phyloP scores from a whole-genome alignment of 768 basidiomycete species.

The Termitomyces sp. region DNA sequence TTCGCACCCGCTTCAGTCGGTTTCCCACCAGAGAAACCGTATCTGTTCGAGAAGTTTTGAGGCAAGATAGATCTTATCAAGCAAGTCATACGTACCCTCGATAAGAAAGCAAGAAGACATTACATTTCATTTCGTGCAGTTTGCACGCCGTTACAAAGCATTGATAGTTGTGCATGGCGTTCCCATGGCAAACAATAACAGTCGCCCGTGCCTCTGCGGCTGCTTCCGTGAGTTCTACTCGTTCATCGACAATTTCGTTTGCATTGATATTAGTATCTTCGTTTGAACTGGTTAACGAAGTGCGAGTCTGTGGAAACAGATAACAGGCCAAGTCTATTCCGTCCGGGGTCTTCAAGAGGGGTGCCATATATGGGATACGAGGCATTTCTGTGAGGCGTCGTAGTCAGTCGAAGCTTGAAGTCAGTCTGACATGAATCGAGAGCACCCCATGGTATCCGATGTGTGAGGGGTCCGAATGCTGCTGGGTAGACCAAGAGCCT shows the following conservation, averaged over 20 bases:
- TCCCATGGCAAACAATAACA: conserved; percentile 86
- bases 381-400: neutral
- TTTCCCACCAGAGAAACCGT: conserved; percentile 73
- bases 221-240: conserved; percentile 15
- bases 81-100: conserved; percentile 60
- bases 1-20: conserved; percentile 73
- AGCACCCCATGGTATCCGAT: neutral
- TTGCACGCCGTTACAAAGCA: conserved; percentile 63
- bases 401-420: neutral
- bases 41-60: conserved; percentile 40
- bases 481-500: conserved; percentile 16
- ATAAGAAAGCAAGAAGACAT: conserved; percentile 87
- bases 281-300: neutral
- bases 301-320: conserved; percentile 14
- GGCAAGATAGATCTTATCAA: neutral
- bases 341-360: conserved; percentile 14
- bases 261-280: too few relatives aligned
- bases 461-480: neutral
- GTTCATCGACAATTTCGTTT: neutral
- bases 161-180: conserved; percentile 72
- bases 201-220: conserved; percentile 51
- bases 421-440: neutral
- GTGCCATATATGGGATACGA: conserved; percentile 12
- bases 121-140: conserved; percentile 72
- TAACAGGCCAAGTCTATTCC: conserved; percentile 15